phyloP scores from a whole-genome alignment of 176 grass and related monocot species.

The Aegilops longissima region DNA sequence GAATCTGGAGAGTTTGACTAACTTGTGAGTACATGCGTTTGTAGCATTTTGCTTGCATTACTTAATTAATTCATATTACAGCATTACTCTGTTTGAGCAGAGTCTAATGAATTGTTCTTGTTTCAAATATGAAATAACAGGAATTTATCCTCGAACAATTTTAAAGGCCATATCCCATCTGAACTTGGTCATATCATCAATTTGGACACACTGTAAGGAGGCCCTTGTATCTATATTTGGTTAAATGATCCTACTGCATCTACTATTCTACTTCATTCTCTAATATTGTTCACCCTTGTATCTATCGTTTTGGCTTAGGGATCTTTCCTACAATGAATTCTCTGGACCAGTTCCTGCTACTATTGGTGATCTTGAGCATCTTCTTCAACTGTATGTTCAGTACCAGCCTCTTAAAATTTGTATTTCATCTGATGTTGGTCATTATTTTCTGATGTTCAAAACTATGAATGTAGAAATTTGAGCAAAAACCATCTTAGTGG shows the following conservation, averaged over 20 bases:
- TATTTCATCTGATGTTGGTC: not conserved
- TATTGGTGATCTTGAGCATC: slow-evolving; percentile 95
- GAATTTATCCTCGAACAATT: slow-evolving; percentile 94
- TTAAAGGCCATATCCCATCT: slow-evolving; percentile 78
- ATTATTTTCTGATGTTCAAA: slow-evolving; percentile 25
- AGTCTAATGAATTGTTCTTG: not conserved
- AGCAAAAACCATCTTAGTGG: slow-evolving; percentile 86
- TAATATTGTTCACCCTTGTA: not conserved
- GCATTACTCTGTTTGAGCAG: not conserved
- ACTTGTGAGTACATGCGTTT: slow-evolving; percentile 67
- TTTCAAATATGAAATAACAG: slow-evolving; percentile 42
- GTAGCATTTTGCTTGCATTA: slow-evolving; percentile 2
- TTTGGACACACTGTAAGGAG: slow-evolving; percentile 93
- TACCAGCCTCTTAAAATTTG: slow-evolving; percentile 8
- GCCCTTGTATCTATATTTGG: slow-evolving; percentile 15
- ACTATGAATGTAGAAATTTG: slow-evolving; percentile 57
- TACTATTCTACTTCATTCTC: not conserved
- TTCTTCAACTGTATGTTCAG: slow-evolving; percentile 78
- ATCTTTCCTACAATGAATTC: slow-evolving; percentile 90
- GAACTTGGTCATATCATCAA: slow-evolving; percentile 91
- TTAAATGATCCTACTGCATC: not conserved
- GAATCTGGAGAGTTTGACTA: slow-evolving; percentile 82
- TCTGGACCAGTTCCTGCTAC: slow-evolving; percentile 80
- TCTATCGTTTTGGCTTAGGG: slow-evolving; percentile 47
- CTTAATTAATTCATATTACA: not conserved